phyloP scores from a whole-genome alignment of 2,329 filamentous ascomycete species.

The Dactylellina cionopaga region DNA sequence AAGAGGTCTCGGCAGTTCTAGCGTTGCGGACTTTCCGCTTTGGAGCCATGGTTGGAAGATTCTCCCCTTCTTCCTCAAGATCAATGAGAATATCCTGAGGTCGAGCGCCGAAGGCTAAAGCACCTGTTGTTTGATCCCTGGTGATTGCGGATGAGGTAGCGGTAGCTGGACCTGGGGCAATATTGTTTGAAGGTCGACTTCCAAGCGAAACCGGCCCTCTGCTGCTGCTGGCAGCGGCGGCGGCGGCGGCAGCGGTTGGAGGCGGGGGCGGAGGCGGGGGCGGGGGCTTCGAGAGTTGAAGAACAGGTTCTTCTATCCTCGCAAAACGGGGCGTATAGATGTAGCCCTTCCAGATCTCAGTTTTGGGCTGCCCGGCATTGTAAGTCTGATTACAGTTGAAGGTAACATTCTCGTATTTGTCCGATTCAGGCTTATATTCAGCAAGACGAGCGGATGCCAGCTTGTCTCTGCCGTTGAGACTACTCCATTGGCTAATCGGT shows the following conservation, averaged over 20 bases:
- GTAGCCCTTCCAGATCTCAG: slow-evolving; percentile 41
- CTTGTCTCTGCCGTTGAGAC: slow-evolving; percentile 30
- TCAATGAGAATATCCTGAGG: slow-evolving; percentile 19
- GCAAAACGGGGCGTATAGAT: not conserved
- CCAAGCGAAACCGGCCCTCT: not conserved
- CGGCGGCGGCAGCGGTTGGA: not conserved
- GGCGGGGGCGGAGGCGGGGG: not conserved
- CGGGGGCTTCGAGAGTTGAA: not conserved
- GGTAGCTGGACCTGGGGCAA: not conserved
- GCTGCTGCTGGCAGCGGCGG: not conserved
- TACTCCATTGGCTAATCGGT: slow-evolving; percentile 35
- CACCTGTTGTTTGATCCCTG: not conserved
- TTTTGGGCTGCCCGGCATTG: slow-evolving; percentile 14
- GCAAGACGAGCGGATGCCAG: slow-evolving; percentile 32
- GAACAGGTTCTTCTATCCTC: not conserved
- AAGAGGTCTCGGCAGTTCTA: not conserved
- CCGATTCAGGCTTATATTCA: slow-evolving; percentile 22
- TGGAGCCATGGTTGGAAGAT: slow-evolving; percentile 35
- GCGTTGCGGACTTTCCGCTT: slow-evolving; percentile 27
- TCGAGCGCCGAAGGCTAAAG: slow-evolving; percentile 12
- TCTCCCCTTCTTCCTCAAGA: not conserved
- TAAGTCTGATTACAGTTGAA: slow-evolving; percentile 36
- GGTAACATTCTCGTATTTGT: slow-evolving; percentile 34
- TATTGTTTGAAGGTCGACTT: not conserved
- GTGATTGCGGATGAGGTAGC: not conserved